Evolutionary conservation across 257 asterid genomes (phyloP).

Genomic region (Rauvolfia tetraphylla): DNA sequence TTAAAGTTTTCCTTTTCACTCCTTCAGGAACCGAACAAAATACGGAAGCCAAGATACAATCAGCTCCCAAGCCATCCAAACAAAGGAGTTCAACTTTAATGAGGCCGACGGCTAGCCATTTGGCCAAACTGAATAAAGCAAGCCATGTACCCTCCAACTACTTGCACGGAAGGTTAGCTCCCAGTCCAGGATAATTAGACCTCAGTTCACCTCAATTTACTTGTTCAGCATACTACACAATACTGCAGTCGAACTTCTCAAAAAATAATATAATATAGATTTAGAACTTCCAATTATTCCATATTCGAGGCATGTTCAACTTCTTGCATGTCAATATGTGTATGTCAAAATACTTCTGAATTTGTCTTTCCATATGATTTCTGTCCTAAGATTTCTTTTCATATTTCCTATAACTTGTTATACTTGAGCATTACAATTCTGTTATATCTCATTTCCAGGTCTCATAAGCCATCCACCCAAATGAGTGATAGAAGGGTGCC

Average conservation of each 20-base stretch:
- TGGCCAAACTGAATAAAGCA: slow-evolving; percentile 60
- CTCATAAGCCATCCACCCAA: slow-evolving; percentile 29
- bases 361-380: background rate
- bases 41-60: slow-evolving; percentile 32
- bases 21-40: slow-evolving; percentile 34
- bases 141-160: slow-evolving; percentile 30
- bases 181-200: background rate
- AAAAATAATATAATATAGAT: background rate
- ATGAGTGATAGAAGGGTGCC: slow-evolving; percentile 25
- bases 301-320: background rate
- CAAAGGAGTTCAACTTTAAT: slow-evolving; percentile 54
- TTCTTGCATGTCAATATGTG: background rate
- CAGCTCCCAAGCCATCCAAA: slow-evolving; percentile 28
- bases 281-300: background rate
- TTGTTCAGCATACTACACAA: background rate
- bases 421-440: slow-evolving; percentile 6
- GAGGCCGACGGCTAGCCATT: slow-evolving; percentile 88
- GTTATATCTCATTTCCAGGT: slow-evolving; percentile 35
- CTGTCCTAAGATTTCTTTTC: background rate
- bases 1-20: background rate
- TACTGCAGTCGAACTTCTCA: background rate
- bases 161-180: slow-evolving; percentile 47
- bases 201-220: background rate
- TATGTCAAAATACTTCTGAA: background rate
- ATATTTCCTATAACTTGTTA: background rate